A percentile compares a stretch with the other conserved stretches of the same genome.
Conservation (phyloP, 805 yeast genomes). For the Nakazawaea populi region DNA sequence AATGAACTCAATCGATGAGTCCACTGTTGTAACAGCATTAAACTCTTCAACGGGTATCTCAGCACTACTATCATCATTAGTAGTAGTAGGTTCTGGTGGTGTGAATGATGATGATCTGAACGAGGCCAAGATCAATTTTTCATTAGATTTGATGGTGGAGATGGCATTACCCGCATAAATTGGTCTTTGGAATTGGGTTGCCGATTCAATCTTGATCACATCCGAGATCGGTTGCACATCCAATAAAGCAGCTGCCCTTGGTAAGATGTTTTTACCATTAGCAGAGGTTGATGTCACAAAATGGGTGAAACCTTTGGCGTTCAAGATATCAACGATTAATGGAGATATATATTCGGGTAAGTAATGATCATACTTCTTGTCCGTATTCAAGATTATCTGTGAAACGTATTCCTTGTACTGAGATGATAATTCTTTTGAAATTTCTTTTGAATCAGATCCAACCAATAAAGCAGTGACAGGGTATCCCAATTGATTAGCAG, state of each 20-base stretch:
- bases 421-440: slow-evolving; percentile 38
- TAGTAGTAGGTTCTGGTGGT: slow-evolving; percentile 29
- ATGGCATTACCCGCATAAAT: slow-evolving; percentile 95
- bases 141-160: slow-evolving; percentile 70
- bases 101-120: slow-evolving; percentile 82
- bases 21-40: slow-evolving; percentile 27
- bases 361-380: slow-evolving; percentile 55
- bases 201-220: slow-evolving; percentile 58
- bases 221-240: slow-evolving; percentile 89
- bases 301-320: slow-evolving; percentile 46
- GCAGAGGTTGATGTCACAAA: slow-evolving; percentile 81
- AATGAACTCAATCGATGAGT: slow-evolving; percentile 54
- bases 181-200: slow-evolving; percentile 81
- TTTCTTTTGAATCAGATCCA: slow-evolving; percentile 55
- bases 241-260: slow-evolving; percentile 78
- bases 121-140: slow-evolving; percentile 63
- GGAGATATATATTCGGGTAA: slow-evolving; percentile 82
- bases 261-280: slow-evolving; percentile 80
- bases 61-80: slow-evolving; percentile 24
- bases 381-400: slow-evolving; percentile 54
- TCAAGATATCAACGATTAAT: slow-evolving; percentile 44
- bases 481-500: slow-evolving; percentile 70
- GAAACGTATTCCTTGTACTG: slow-evolving; percentile 43
- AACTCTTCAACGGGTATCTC: slow-evolving; percentile 44
- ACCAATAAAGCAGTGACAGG: slow-evolving; percentile 76